Evolutionary conservation across 176 grass and related monocot genomes (phyloP), one percentile per base, ranked within the genome.

Genomic region (Olyra latifolia): DNA sequence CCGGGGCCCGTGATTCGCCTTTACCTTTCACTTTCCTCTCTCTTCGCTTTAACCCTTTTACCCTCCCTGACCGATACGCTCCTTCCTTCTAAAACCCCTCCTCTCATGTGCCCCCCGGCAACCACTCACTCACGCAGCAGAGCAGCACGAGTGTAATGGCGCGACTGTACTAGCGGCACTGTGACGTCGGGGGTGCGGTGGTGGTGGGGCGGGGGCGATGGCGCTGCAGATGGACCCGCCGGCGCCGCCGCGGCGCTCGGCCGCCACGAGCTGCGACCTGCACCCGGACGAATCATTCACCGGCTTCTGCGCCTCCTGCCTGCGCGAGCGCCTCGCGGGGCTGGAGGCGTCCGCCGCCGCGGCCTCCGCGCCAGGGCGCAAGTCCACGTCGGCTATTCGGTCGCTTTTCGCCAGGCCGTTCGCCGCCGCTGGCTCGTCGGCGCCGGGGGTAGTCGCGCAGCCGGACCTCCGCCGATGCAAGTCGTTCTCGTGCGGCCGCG

Each of bases 251-350:
- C 77, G 59, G 12, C 84, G 75, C 38, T 85, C 85, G 10, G 44
- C 74, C 49, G 80, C 91, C 41, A 91, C 91, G 5, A 85, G 65
- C 78, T 97, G 95, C 62, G 89, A 94, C 87, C 95, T 97, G 62
- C 95, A 97, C 76, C 95, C 95, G 52, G 92, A 74, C 44, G 92
- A 97, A 81, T 50, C 82, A 2, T 86, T 97, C 64, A 97, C 92
- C 5, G 95, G 95, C 7, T 97, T 97, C 89, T 97, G 95, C 83
- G 65, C 85, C 54, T 88, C 95, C 23, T 97, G 95, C 83, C 89
- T 97, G 27, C 95, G 95, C 66, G 95, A 94, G 77, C 95, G 95
- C 66, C 95, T 97, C 67, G 43, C 88, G 0, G 95, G 95, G 14
- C 91, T 97, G 57, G 95, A 97, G 74, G 71, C 88, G 47, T 86